A percentile compares a stretch with the other conserved stretches of the same genome.
Conservation (phyloP, 768 basidiomycete species). For the Boletus subcaerulescens region DNA sequence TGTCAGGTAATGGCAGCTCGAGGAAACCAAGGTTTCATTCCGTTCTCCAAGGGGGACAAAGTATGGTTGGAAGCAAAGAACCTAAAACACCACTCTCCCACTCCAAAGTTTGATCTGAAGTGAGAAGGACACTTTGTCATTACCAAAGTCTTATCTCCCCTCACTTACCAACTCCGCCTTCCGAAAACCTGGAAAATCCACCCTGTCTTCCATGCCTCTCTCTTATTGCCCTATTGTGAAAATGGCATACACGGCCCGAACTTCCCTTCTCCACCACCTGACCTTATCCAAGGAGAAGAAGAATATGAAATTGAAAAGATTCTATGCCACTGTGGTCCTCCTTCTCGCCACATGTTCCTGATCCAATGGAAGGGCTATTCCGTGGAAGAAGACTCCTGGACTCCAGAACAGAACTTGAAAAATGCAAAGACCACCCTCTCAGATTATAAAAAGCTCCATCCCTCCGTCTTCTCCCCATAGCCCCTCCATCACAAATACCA, state of each 20-base stretch:
- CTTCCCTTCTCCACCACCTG: neutral
- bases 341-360: neutral
- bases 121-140: neutral
- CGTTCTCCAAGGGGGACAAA: neutral
- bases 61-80: neutral
- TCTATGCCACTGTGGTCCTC: neutral
- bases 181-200: neutral
- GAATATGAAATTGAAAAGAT: neutral
- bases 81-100: neutral
- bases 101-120: neutral
- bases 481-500: too few species aligned
- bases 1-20: neutral
- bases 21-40: neutral
- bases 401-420: neutral
- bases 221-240: neutral
- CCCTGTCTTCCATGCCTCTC: neutral
- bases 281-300: neutral
- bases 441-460: neutral
- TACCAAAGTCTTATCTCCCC: neutral
- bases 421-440: neutral
- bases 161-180: neutral
- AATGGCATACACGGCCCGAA: neutral
- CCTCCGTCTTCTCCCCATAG: neutral
- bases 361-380: neutral
- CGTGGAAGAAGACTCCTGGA: neutral